Conservation (phyloP, 2,329 filamentous ascomycete species). For the Rachicladosporium sp. region DNA sequence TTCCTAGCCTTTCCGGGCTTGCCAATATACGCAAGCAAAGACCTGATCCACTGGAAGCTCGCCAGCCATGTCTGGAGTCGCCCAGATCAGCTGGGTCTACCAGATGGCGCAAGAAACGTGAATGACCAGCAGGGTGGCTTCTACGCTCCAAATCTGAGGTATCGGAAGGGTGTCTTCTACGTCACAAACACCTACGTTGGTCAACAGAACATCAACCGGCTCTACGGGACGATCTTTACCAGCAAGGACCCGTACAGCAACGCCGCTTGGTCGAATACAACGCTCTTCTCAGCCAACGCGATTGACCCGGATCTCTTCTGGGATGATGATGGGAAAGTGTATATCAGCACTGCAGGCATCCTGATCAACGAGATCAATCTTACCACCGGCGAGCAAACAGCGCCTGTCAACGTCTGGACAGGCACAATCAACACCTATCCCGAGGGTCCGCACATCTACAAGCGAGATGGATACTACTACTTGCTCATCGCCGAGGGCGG, state of each 20-base stretch:
- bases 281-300: conserved; percentile 30
- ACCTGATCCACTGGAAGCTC: conserved; percentile 31
- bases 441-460: conserved; percentile 26
- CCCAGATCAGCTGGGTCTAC: conserved; percentile 25
- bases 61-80: conserved; percentile 25
- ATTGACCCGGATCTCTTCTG: conserved; percentile 32
- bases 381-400: conserved; percentile 18
- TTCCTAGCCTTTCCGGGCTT: conserved; percentile 36
- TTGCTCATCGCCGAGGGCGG: conserved; percentile 24
- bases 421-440: conserved; percentile 22
- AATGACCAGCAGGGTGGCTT: conserved; percentile 26
- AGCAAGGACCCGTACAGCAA: conserved; percentile 32
- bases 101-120: conserved; percentile 20
- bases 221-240: conserved; percentile 33
- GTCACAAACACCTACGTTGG: conserved; percentile 11
- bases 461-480: conserved; percentile 24
- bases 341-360: conserved; percentile 30
- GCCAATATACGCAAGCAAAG: conserved; percentile 33
- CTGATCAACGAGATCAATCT: conserved; percentile 22
- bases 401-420: conserved; percentile 21
- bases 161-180: conserved; percentile 28
- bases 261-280: conserved; percentile 35
- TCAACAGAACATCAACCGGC: conserved; percentile 23
- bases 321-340: conserved; percentile 43
- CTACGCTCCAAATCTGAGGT: conserved; percentile 28